Evolutionary conservation across 345 rosid genomes (phyloP).

Genomic region (Hevea brasiliensis): DNA sequence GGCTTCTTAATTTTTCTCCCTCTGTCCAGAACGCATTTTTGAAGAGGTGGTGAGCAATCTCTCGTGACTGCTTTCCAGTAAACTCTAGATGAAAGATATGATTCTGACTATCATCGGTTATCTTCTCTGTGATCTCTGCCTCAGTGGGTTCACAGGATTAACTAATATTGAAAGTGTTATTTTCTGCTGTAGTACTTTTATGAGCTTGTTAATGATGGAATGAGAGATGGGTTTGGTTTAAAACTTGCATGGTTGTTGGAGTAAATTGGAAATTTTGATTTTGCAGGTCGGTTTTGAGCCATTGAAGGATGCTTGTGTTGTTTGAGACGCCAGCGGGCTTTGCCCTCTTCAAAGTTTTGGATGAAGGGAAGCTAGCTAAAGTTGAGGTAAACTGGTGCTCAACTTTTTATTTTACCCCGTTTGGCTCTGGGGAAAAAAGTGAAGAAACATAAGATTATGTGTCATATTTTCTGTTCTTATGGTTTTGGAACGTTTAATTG

Average conservation of each 20-base stretch:
- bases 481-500: no score
- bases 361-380: slow-evolving; percentile 68
- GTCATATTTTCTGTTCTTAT: no score
- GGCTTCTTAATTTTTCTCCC: neutral
- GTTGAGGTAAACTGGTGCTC: slow-evolving; percentile 51
- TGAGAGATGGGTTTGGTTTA: neutral
- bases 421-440: no score
- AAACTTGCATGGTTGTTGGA: neutral
- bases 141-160: neutral
- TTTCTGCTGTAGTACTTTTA: no score
- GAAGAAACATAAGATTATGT: no score
- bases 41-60: slow-evolving; percentile 8
- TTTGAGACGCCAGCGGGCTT: slow-evolving; percentile 80
- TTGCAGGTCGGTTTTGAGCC: neutral
- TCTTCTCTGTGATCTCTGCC: slow-evolving; percentile 2
- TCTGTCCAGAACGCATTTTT: neutral
- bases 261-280: neutral
- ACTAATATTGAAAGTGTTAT: no score
- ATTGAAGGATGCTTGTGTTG: slow-evolving; percentile 52
- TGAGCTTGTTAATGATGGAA: neutral
- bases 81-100: no score
- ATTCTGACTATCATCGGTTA: neutral
- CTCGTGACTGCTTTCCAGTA: neutral
- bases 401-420: no score
- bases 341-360: slow-evolving; percentile 64